These are phyloP conservation scores for Xylariaceae sp. DNA, from an alignment of 2,329 filamentous ascomycete species.

Conservation along the genomic window DNA sequence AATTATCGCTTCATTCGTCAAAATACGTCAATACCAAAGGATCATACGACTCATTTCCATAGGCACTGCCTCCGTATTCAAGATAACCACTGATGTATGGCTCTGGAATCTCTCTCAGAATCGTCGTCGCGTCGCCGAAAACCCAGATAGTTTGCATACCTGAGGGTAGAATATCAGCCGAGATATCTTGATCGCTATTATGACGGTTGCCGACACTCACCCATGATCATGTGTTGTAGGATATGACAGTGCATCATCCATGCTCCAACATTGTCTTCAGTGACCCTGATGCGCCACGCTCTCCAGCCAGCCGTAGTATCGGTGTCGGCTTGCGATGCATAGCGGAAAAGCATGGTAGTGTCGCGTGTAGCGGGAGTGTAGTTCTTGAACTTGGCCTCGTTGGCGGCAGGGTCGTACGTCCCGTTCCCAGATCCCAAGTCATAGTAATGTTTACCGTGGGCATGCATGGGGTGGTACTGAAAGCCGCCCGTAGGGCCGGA, in stretches of 20 bases:
- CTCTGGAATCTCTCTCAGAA: conserved; percentile 33
- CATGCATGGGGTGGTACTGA: conserved; percentile 54
- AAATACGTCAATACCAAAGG: conserved; percentile 31
- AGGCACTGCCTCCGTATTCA: conserved; percentile 43
- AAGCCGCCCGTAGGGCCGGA: conserved; percentile 35
- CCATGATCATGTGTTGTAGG: conserved; percentile 58
- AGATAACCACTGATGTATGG: conserved; percentile 41
- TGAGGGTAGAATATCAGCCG: conserved; percentile 11
- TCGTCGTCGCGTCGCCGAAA: conserved; percentile 38
- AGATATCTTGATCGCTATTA: background rate
- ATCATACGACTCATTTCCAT: conserved; percentile 39
- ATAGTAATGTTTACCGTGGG: conserved; percentile 53
- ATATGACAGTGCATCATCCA: conserved; percentile 65
- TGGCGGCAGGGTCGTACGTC: conserved; percentile 47
- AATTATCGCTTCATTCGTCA: conserved; percentile 4
- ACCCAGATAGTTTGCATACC: conserved; percentile 44
- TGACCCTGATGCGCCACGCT: conserved; percentile 53
- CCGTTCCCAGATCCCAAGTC: conserved; percentile 54
- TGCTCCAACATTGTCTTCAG: conserved; percentile 48
- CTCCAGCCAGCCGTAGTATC: conserved; percentile 54
- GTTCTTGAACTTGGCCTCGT: conserved; percentile 41
- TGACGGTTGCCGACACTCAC: conserved; percentile 28
- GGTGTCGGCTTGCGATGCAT: conserved; percentile 39
- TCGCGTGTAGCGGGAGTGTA: conserved; percentile 41
- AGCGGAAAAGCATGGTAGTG: conserved; percentile 56